Conservation (phyloP, 352 stramenopile species). For the Pythium angustatum region DNA sequence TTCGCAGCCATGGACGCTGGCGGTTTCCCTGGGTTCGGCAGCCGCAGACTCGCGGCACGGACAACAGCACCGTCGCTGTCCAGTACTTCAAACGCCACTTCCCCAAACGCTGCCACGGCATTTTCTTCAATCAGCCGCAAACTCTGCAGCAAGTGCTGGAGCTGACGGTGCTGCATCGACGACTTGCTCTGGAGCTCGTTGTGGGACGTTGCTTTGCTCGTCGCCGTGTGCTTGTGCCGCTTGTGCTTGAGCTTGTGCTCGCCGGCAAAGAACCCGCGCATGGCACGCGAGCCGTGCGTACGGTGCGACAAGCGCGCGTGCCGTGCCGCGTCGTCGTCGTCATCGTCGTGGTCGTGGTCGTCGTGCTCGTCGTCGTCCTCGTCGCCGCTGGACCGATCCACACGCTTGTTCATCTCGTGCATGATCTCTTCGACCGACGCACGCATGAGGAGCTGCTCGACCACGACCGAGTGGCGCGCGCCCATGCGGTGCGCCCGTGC, state of each 20-base stretch:
- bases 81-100: constrained; percentile 18
- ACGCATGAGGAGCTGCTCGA: constrained; percentile 92
- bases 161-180: constrained; percentile 20
- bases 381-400: neutral
- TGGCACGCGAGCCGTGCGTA: neutral
- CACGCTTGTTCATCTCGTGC: constrained; percentile 43
- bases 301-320: neutral
- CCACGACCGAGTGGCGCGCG: constrained; percentile 86
- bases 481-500: constrained; percentile 96
- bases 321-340: constrained; percentile 1
- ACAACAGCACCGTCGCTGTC: constrained; percentile 16
- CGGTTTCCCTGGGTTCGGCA: constrained; percentile 9
- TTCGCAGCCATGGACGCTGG: neutral
- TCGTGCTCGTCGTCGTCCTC: neutral
- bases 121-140: constrained; percentile 23
- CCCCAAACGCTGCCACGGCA: constrained; percentile 16
- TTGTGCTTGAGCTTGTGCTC: constrained; percentile 16
- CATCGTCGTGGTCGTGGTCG: neutral
- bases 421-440: constrained; percentile 84
- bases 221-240: neutral
- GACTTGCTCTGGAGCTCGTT: constrained; percentile 10
- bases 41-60: neutral
- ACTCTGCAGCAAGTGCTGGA: constrained; percentile 20
- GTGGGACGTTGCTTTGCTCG: neutral
- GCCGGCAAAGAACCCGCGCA: constrained; percentile 12